Evolutionary conservation across 768 basidiomycete species (phyloP), one percentile per base, ranked within the genome.

Genomic region (Russula virescens): DNA sequence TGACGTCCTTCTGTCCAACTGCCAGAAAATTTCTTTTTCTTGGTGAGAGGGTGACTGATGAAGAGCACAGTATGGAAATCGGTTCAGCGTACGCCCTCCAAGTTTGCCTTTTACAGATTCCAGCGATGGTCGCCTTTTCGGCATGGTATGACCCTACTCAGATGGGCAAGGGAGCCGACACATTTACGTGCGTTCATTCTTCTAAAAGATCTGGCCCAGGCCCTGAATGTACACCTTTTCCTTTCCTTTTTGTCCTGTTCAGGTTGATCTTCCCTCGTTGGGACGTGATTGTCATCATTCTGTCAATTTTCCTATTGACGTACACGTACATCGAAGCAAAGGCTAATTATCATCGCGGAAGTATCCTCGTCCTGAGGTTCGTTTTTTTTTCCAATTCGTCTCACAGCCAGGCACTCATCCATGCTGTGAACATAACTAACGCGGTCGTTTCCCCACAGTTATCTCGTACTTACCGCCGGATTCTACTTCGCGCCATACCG

Each of bases 261-360:
- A 98, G 94, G 23, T 83, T 99, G 58, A 94, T 98, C 62, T 97
- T 99, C 82, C 97, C 97, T 0, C 86, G 94, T 67, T 99, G 96
- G 96, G 97, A 99, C 71, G 93, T 94, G 53, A 85, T 98, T 68
- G 89, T 87, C 28, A 88, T 98, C 71, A 89, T 98, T 68, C 81
- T 99, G 49, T 92, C 94, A 0, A 94, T 99, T 77, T 99, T 98
- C 81, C 75, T 98, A 66, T 84, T 99, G 81, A 98, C 97, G 0
- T 99, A 99, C 74, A 96, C 94, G 5, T 98, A 97, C 73, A 97
- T 98, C 69, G 97, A 99, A 75, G 94, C 94, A n/a, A 94, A 89
- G 78, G 91, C 90, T 69, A 98, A 98, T 75, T 99, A 99, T 73
- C 94, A 98, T 72, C 86, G 97, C 68, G 97, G 97, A 51, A 94